Percentiles rank a stretch among this genome's conserved stretches.
These are phyloP conservation scores for Pueraria montana DNA, from an alignment of 306 rosid genomes.

Conservation along the genomic window DNA sequence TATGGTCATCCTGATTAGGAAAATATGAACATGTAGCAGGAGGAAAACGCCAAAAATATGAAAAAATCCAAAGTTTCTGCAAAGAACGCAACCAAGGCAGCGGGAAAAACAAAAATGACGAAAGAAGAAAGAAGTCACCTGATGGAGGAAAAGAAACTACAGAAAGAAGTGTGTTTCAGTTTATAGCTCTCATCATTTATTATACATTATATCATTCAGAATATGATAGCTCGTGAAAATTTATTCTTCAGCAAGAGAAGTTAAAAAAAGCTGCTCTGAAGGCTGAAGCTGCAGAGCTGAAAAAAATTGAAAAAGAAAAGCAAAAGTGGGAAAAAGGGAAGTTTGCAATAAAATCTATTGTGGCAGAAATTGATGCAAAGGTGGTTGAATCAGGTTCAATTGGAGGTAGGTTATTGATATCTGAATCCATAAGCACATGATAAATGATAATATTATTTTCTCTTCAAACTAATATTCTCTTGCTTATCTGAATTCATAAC, in stretches of 20 bases:
- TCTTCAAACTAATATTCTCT: slow-evolving; percentile 40
- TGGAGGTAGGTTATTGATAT: slow-evolving; percentile 72
- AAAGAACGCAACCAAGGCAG: slow-evolving; percentile 51
- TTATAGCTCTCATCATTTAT: slow-evolving; percentile 33
- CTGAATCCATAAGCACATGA: slow-evolving; percentile 16
- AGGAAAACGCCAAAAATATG: slow-evolving; percentile 45
- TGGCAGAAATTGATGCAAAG: slow-evolving; percentile 87
- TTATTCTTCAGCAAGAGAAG: slow-evolving; percentile 80
- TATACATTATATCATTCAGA: slow-evolving; percentile 28
- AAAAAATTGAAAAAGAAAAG: slow-evolving; percentile 81
- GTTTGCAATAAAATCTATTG: slow-evolving; percentile 80
- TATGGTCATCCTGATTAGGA: slow-evolving; percentile 53
- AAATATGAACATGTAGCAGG: slow-evolving; percentile 57
- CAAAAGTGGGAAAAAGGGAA: slow-evolving; percentile 93
- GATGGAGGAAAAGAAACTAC: slow-evolving; percentile 84
- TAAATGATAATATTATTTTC: slow-evolving; percentile 40
- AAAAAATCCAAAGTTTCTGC: slow-evolving; percentile 52
- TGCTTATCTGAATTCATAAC: slow-evolving; percentile 13
- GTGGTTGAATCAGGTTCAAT: slow-evolving; percentile 87
- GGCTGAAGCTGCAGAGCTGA: slow-evolving; percentile 87
- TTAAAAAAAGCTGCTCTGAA: slow-evolving; percentile 79
- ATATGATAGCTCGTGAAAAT: slow-evolving; percentile 45
- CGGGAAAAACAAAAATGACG: slow-evolving; percentile 66
- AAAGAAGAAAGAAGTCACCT: slow-evolving; percentile 77
- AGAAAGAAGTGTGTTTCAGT: slow-evolving; percentile 69